Evolutionary conservation across 208 protist genomes (phyloP).

Genomic region (Acanthamoeba royreba): DNA sequence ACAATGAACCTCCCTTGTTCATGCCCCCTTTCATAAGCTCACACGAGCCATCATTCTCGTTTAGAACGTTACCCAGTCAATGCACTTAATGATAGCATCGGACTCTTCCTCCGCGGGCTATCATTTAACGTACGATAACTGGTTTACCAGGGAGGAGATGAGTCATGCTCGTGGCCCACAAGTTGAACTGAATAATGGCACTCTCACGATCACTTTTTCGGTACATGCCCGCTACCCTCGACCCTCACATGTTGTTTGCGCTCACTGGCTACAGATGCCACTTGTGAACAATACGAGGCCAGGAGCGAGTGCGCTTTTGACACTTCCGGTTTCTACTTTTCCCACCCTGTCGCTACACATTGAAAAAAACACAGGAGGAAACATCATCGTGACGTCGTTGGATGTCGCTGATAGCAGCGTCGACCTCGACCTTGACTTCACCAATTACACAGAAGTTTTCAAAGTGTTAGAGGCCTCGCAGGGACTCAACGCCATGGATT

Average conservation of each 20-base stretch:
- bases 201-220: not conserved
- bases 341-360: not conserved
- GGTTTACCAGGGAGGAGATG: not conserved
- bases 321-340: not conserved
- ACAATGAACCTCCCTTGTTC: no score
- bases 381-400: not conserved
- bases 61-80: not conserved
- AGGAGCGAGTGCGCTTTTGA: not conserved
- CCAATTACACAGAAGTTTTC: no score
- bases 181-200: not conserved
- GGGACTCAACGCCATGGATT: not conserved
- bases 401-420: not conserved
- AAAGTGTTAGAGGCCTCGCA: not conserved
- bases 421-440: not conserved
- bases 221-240: not conserved
- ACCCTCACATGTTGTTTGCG: not conserved
- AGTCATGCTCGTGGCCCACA: not conserved
- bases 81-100: not conserved
- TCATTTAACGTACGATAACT: not conserved
- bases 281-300: not conserved
- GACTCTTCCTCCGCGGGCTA: not conserved
- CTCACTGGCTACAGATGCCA: not conserved
- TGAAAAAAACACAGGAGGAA: not conserved
- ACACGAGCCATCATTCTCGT: not conserved
- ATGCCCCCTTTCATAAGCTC: no score